Base-by-base conservation (phyloP, 1,284 basidiomycete genomes). In the Heterobasidion annosum region DNA sequence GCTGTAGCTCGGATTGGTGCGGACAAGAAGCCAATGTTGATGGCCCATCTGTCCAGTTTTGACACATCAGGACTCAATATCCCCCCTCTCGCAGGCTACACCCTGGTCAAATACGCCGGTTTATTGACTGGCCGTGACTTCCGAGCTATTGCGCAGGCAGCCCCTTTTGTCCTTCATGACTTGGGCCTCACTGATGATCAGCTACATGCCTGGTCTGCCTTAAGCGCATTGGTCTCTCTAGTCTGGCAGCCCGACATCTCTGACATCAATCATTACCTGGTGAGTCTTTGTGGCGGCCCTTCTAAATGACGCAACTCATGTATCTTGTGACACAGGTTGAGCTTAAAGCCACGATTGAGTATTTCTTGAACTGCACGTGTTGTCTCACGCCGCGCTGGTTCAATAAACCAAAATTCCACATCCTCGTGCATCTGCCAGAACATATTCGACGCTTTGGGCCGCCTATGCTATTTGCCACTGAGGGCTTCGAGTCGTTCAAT, bases 61-160 rank as follows among this genome's bases (percentile, higher is more conserved):
- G 59, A 67, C 37, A 53, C 63, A 1, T 34, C 52, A 8, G 68
- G 64, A 2, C 61, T 70, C 0, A 64, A 60, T 8, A 53, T 66
- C 10, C 46, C 59, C 1, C 50, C 51, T 0, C 51, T 63, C 0
- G 18, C 43, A 1, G 67, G 64, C 0, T 35, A 56, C 3, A 69
- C 66, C 15, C 57, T 68, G 0, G 66, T 70, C 0, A 51, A 63
- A 4, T 68, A 68, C 55, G 62, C 64, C 0, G 61, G 62, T 3
- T 70, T 65, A 0, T 59, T 70, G 5, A 59, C 60, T 12, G 68
- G 69, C 0, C 58, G 64, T 1, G 65, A 70, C 43, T 71, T 70
- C 48, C 57, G 61, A 1, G 52, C 56, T 0, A 62, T 71, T 10
- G 48, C 57, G 0, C 68, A 71, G 42, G 60, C 62, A 10, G 69